Percentiles rank a stretch among this genome's conserved stretches.
phyloP scores from a whole-genome alignment of 2,329 filamentous ascomycete genomes.

The Claviceps humidiphila region DNA sequence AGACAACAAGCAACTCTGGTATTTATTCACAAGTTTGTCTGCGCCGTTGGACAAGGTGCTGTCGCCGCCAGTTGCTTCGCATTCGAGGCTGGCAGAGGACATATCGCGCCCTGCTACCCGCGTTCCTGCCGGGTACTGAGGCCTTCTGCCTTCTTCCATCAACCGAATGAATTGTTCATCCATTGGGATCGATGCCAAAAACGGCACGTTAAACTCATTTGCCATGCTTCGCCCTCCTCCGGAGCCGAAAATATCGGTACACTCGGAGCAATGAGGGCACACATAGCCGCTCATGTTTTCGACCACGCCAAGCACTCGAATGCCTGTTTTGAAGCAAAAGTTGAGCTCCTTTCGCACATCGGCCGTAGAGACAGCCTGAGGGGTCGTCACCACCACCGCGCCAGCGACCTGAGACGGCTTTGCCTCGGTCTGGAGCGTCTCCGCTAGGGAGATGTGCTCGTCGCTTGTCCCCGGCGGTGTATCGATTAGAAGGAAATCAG shows the following conservation, averaged over 20 bases:
- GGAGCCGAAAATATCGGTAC: constrained; percentile 85
- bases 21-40: constrained; percentile 53
- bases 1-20: constrained; percentile 55
- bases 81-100: constrained; percentile 10
- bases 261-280: constrained; percentile 68
- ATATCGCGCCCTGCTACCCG: constrained; percentile 44
- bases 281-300: constrained; percentile 96
- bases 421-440: constrained; percentile 60
- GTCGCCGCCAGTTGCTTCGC: neutral
- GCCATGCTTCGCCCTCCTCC: constrained; percentile 88
- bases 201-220: constrained; percentile 67
- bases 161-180: constrained; percentile 84
- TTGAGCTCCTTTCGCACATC: constrained; percentile 94
- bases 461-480: constrained; percentile 94
- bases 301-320: constrained; percentile 73
- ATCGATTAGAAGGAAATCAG: constrained; percentile 90
- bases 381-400: constrained; percentile 90
- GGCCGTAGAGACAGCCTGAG: constrained; percentile 82
- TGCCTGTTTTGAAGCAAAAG: constrained; percentile 74
- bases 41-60: constrained; percentile 7
- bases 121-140: constrained; percentile 58
- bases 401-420: constrained; percentile 59
- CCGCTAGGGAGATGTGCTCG: constrained; percentile 90
- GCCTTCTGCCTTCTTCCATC: constrained; percentile 59
- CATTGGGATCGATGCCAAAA: constrained; percentile 78